Conservation (phyloP, 768 basidiomycete species). For the Leucosporidium scottii region DNA sequence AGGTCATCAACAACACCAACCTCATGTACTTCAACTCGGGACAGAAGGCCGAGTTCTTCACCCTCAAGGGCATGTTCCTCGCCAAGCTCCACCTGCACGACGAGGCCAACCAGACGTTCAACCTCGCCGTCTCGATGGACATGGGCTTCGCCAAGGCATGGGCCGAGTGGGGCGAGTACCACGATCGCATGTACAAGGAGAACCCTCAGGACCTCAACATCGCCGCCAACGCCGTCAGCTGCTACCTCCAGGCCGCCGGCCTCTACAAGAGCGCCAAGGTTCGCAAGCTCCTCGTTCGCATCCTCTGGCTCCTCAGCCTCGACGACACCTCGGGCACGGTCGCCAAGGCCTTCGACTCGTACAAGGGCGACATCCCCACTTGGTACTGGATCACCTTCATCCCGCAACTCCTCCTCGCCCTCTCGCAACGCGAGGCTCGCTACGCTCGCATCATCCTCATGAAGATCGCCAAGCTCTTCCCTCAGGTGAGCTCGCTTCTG, state of each 20-base stretch:
- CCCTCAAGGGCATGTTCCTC: constrained; percentile 97
- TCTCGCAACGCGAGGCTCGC: constrained; percentile 85
- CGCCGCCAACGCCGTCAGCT: constrained; percentile 88
- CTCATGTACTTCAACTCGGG: constrained; percentile 89
- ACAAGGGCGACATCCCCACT: constrained; percentile 90
- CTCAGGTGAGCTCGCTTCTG: constrained; percentile 59
- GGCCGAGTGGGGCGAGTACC: constrained; percentile 96
- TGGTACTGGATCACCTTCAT: constrained; percentile 99
- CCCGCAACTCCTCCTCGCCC: constrained; percentile 81
- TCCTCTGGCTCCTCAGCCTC: constrained; percentile 91
- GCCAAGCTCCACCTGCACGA: constrained; percentile 69
- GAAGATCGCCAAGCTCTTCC: constrained; percentile 81
- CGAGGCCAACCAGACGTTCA: constrained; percentile 85
- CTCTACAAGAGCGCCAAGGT: constrained; percentile 90
- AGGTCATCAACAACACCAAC: constrained; percentile 99
- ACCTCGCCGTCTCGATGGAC: constrained; percentile 92
- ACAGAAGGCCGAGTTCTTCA: constrained; percentile 98
- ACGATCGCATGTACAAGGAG: constrained; percentile 88
- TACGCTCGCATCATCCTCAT: constrained; percentile 83
- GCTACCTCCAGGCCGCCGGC: constrained; percentile 94
- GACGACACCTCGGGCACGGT: constrained; percentile 56
- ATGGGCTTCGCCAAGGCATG: constrained; percentile 91
- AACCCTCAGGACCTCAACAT: constrained; percentile 52
- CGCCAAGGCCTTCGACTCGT: constrained; percentile 51
- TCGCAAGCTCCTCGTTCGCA: constrained; percentile 78